Evolutionary conservation across 2,329 filamentous ascomycete species (phyloP).

Genomic region (Penicillium sp.): DNA sequence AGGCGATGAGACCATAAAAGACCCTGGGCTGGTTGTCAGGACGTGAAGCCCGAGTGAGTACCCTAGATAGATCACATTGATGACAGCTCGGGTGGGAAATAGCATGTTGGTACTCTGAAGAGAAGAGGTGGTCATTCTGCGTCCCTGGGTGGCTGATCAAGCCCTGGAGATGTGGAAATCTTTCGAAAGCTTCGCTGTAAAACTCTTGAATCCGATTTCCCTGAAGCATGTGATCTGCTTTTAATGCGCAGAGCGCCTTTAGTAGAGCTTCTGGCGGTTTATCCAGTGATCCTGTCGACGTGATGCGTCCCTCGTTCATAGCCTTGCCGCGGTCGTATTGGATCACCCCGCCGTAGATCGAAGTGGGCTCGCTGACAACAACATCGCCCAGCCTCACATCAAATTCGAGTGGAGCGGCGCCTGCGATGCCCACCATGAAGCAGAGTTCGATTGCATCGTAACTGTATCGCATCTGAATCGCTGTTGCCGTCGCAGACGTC

Average conservation of each 20-base stretch:
- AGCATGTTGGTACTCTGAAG: too few relatives aligned
- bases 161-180: not conserved
- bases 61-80: too few relatives aligned
- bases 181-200: not conserved
- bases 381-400: conserved; percentile 10
- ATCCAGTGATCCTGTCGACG: conserved; percentile 3
- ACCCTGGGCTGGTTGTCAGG: not conserved
- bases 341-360: not conserved
- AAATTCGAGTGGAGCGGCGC: conserved; percentile 33
- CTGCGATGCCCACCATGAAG: conserved; percentile 39
- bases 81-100: too few relatives aligned
- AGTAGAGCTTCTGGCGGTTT: conserved; percentile 7
- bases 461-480: conserved; percentile 23
- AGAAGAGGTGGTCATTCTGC: not conserved
- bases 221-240: not conserved
- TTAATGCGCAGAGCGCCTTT: not conserved
- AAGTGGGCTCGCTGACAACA: conserved; percentile 2
- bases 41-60: not conserved
- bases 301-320: not conserved
- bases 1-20: not conserved
- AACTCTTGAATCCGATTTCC: not conserved
- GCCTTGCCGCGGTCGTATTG: conserved; percentile 12
- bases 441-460: conserved; percentile 30
- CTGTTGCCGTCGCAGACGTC: conserved; percentile 2
- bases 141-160: not conserved